Base-by-base conservation (phyloP, 352 stramenopile species). In the Aphanomyces euteiches region DNA sequence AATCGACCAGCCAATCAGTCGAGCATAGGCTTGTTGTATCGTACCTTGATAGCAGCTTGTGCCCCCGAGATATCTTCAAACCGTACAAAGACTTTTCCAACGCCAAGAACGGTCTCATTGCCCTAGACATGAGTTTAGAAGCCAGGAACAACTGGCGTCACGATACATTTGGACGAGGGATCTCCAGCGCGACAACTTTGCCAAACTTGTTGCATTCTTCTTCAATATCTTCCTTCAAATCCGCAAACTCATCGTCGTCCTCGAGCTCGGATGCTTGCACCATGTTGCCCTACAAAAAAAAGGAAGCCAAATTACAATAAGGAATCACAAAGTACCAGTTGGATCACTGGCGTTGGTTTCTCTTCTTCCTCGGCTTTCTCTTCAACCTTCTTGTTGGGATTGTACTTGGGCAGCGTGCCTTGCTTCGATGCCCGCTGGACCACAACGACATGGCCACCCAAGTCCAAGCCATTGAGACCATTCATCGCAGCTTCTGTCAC, bases 201-300 rank as follows among this genome's bases (percentile, higher is more conserved):
- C 88, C 88, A 63, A 94, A 95, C 38, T 87, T 87, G 75, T 92
- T 95, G 78, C 88, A 95, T 69, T 95, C 88, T 74, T 94, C 85
- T 76, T 93, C 86, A 57, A 95, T 86, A 75, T 95, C 88, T 82
- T 94, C 86, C 75, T 88, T 86, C 77, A 95, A 76, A 79, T 95
- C 88, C 71, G 81, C 80, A 84, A 84, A 95, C 68, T 93, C 85
- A 57, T 91, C 83, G 60, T 95, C 88, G 83, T 95, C 83, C 58
- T 81, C 85, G 40, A 95, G 78, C 59, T 95, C 88, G 74, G 90
- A 82, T 76, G 86, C 70, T 57, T 82, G 85, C 71, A 95, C 82
- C 86, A 95, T 95, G 74, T 95, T 94, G 48, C 77, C 77, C 88
- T 93, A 66, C 19, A 58, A 36, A 15, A 7, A 50, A 36, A 36